Conservation (phyloP, 805 yeast genomes). For the Candida insectalens region DNA sequence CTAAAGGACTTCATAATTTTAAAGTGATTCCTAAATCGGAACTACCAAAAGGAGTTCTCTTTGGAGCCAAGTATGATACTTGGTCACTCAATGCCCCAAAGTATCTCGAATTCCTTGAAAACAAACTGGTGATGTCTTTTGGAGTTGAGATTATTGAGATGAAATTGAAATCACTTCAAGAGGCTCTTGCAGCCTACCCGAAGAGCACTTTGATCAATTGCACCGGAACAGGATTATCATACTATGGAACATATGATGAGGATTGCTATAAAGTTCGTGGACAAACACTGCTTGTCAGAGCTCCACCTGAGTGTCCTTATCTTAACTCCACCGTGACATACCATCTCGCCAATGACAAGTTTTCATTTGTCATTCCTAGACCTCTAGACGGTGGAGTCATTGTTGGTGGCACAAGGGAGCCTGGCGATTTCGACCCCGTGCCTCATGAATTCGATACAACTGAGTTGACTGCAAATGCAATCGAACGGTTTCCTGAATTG, state of each 20-base stretch:
- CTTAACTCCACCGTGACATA: conserved; percentile 38
- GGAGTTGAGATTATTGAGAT: conserved; percentile 24
- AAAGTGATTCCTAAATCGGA: conserved; percentile 15
- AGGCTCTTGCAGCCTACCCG: conserved; percentile 27
- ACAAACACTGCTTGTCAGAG: conserved; percentile 51
- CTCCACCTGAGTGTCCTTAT: conserved; percentile 29
- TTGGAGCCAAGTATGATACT: conserved; percentile 46
- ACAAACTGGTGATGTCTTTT: conserved; percentile 10
- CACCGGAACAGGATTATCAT: conserved; percentile 54
- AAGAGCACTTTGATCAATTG: conserved; percentile 37
- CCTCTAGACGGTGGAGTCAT: conserved; percentile 55
- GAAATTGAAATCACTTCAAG: conserved; percentile 26
- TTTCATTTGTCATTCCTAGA: conserved; percentile 55
- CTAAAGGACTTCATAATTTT: conserved; percentile 30
- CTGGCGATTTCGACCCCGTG: conserved; percentile 22
- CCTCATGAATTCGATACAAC: conserved; percentile 39
- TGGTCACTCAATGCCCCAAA: conserved; percentile 56
- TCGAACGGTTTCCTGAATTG: conserved; percentile 43
- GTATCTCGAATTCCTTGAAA: conserved; percentile 23
- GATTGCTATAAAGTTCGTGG: conserved; percentile 49
- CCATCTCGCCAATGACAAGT: conserved; percentile 18
- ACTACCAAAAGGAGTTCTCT: conserved; percentile 30
- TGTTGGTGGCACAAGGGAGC: conserved; percentile 66
- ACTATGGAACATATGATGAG: conserved; percentile 44
- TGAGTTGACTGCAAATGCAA: conserved; percentile 34